Evolutionary conservation across 495 filamentous ascomycete species (phyloP).

Genomic region (Halenospora varia): DNA sequence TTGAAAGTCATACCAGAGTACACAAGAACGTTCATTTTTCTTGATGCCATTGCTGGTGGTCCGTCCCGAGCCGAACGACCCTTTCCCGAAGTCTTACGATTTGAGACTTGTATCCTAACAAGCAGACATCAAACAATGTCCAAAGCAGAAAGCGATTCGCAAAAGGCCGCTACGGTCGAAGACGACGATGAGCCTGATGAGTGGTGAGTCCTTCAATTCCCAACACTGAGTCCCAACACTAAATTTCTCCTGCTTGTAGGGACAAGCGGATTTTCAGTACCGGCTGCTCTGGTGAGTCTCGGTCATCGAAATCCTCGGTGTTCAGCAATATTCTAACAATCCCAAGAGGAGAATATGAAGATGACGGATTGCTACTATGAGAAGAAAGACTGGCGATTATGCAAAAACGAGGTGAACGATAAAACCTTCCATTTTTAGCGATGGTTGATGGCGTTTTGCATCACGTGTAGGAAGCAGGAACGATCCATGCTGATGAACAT

Average conservation of each 20-base stretch:
- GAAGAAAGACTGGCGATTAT: slow-evolving; percentile 93
- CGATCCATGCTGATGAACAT: not conserved
- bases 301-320: not conserved
- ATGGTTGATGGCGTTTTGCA: slow-evolving; percentile 14
- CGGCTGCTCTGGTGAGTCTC: slow-evolving; percentile 75
- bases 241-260: slow-evolving; percentile 42
- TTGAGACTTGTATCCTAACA: not conserved
- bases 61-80: not conserved
- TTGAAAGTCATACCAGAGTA: slow-evolving; percentile 61
- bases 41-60: slow-evolving; percentile 17
- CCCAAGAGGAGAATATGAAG: slow-evolving; percentile 76
- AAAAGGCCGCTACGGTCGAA: slow-evolving; percentile 29
- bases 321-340: not conserved
- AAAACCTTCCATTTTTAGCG: slow-evolving; percentile 15
- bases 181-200: slow-evolving; percentile 92
- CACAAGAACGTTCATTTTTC: slow-evolving; percentile 78
- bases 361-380: slow-evolving; percentile 95
- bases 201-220: slow-evolving; percentile 56
- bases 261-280: slow-evolving; percentile 98
- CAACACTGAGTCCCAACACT: slow-evolving; percentile 17
- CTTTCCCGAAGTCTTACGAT: not conserved
- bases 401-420: slow-evolving; percentile 78
- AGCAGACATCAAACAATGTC: slow-evolving; percentile 38
- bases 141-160: slow-evolving; percentile 40
- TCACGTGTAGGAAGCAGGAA: slow-evolving; percentile 16